phyloP scores from a whole-genome alignment of 2,329 filamentous ascomycete genomes.

The Botryotinia narcissicola region DNA sequence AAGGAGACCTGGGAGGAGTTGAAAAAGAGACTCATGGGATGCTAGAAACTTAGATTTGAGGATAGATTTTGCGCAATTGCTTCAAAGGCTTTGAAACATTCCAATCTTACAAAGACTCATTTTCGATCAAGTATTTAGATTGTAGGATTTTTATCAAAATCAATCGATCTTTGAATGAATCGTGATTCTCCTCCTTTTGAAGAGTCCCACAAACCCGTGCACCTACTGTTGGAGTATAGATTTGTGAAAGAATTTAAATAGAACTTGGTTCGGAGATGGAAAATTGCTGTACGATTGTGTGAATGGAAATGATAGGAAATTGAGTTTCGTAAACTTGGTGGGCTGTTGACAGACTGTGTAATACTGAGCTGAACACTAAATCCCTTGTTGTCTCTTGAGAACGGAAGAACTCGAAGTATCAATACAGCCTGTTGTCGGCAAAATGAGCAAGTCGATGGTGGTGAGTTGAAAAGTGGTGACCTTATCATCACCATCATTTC shows the following conservation, averaged over 20 bases:
- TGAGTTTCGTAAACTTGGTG: neutral
- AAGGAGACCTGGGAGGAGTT: neutral
- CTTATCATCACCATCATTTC: neutral
- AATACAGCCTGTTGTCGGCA: neutral
- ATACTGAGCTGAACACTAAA: neutral
- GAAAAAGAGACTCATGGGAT: neutral
- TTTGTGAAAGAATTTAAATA: neutral
- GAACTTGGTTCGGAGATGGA: neutral
- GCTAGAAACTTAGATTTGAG: neutral
- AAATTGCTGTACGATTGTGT: neutral
- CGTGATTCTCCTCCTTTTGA: neutral
- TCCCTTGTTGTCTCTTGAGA: neutral
- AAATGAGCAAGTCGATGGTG: neutral
- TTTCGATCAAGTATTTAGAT: neutral
- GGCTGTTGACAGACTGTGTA: neutral
- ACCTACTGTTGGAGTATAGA: neutral
- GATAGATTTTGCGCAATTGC: neutral
- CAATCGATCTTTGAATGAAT: neutral
- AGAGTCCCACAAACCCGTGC: neutral
- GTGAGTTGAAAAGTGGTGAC: neutral
- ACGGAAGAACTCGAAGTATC: too few relatives aligned
- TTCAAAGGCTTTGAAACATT: neutral
- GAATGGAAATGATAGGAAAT: neutral
- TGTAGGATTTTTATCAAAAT: neutral
- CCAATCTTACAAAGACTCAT: neutral